These are phyloP conservation scores for Paxillus ammoniavirescens DNA, from an alignment of 768 basidiomycete genomes.

Conservation along the genomic window DNA sequence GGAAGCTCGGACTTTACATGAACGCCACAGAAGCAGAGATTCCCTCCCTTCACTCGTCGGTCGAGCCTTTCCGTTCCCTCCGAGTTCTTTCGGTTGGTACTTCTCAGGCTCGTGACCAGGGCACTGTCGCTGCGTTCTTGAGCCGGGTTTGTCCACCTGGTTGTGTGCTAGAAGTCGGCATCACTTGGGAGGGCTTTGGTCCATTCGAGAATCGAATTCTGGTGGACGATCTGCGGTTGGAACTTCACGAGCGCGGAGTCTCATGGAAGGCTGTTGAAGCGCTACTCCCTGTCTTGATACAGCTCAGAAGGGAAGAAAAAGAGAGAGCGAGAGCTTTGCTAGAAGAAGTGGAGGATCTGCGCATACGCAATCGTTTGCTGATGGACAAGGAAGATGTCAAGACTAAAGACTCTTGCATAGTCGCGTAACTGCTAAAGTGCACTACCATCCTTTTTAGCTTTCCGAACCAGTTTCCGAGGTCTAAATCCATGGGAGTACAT, in stretches of 20 bases:
- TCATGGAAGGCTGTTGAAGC: constrained; percentile 44
- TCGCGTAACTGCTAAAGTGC: constrained; percentile 18
- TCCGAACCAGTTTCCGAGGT: too few relatives aligned
- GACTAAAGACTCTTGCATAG: constrained; percentile 28
- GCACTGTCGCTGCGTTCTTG: constrained; percentile 50
- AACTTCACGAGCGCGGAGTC: constrained; percentile 23
- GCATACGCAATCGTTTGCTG: constrained; percentile 43
- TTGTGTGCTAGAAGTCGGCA: constrained; percentile 43
- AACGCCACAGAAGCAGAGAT: constrained; percentile 29
- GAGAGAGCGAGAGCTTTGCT: constrained; percentile 37
- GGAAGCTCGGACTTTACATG: constrained; percentile 37
- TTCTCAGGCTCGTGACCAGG: constrained; percentile 43
- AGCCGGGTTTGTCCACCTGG: constrained; percentile 47
- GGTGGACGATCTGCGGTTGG: background rate
- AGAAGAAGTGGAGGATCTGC: constrained; percentile 50
- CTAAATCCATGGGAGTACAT: too few relatives aligned
- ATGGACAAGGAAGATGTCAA: constrained; percentile 31
- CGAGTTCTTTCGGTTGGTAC: constrained; percentile 45
- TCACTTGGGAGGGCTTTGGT: constrained; percentile 43
- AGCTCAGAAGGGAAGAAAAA: constrained; percentile 44
- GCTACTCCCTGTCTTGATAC: constrained; percentile 44
- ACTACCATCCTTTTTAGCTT: too few relatives aligned
- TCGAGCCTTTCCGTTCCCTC: constrained; percentile 22
- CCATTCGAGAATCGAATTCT: constrained; percentile 11
- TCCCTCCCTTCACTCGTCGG: background rate